Conservation (phyloP, 2,329 filamentous ascomycete species). For the Dissoconium aciculare region DNA sequence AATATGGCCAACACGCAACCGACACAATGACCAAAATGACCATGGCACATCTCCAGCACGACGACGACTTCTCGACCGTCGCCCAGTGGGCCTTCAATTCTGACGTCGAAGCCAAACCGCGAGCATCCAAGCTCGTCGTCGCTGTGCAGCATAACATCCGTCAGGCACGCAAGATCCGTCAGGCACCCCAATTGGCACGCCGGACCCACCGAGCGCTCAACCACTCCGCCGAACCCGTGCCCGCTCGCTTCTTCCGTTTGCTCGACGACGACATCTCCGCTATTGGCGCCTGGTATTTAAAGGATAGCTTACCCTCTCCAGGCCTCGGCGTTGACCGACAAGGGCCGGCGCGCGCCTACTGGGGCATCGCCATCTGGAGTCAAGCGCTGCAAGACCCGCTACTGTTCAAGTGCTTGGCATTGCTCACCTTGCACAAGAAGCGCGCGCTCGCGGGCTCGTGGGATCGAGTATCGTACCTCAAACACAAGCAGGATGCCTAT, state of each 20-base stretch:
- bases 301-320: not conserved
- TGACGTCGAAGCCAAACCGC: not conserved
- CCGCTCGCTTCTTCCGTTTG: not conserved
- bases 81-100: not conserved
- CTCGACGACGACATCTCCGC: conserved; percentile 1
- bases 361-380: not conserved
- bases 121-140: not conserved
- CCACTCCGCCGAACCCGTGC: not conserved
- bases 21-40: not conserved
- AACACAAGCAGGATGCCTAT: conserved; percentile 1
- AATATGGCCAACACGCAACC: not conserved
- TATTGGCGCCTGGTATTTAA: conserved; percentile 1
- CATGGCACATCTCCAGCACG: not conserved
- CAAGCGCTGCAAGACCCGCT: conserved; percentile 1
- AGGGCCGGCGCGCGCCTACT: not conserved
- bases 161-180: not conserved
- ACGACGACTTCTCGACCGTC: conserved; percentile 1
- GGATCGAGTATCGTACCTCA: not conserved
- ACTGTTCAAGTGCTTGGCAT: conserved; percentile 1
- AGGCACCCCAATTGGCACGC: not conserved
- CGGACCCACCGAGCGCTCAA: not conserved
- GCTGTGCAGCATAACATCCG: not conserved
- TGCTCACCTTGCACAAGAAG: conserved; percentile 1
- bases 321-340: not conserved
- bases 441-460: not conserved